These are phyloP conservation scores for Microbotryomycetes sp. DNA, from an alignment of 1,284 basidiomycete genomes.

Conservation along the genomic window DNA sequence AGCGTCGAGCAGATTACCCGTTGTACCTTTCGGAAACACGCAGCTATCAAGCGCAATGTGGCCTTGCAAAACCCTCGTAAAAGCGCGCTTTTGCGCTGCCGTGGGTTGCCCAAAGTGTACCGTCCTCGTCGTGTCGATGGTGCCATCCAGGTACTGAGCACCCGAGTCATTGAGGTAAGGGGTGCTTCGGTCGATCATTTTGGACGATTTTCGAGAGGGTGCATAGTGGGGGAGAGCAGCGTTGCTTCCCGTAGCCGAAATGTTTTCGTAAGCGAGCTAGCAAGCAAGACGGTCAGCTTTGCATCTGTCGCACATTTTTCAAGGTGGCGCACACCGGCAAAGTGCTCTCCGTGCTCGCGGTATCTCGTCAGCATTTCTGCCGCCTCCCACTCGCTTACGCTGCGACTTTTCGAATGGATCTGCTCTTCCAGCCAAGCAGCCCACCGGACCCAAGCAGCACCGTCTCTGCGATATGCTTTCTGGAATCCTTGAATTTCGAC, in stretches of 20 bases:
- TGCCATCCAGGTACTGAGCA: conserved; percentile 56
- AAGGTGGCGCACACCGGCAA: conserved; percentile 46
- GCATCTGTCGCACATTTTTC: conserved; percentile 47
- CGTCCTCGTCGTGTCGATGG: conserved; percentile 87
- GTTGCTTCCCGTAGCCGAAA: conserved; percentile 83
- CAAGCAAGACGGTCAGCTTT: conserved; percentile 42
- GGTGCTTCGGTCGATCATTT: conserved; percentile 63
- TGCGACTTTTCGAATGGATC: conserved; percentile 61
- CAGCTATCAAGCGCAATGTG: conserved; percentile 84
- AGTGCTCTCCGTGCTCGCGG: conserved; percentile 60
- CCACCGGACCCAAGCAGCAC: conserved; percentile 79
- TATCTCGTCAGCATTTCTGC: conserved; percentile 73
- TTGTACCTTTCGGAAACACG: conserved; percentile 81
- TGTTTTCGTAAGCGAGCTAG: conserved; percentile 79
- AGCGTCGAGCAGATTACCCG: conserved; percentile 65
- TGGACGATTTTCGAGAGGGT: conserved; percentile 62
- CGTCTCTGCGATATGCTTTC: conserved; percentile 81
- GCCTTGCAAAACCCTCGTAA: conserved; percentile 89
- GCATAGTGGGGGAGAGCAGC: conserved; percentile 92
- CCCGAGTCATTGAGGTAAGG: conserved; percentile 70
- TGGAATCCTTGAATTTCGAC: conserved; percentile 75
- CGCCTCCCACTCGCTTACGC: conserved; percentile 84
- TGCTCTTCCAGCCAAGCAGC: conserved; percentile 86
- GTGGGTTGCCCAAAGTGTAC: conserved; percentile 76
- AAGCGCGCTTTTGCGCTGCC: conserved; percentile 75